Evolutionary conservation across 164 flowering plant species (phyloP).

Genomic region (Buxus sempervirens): DNA sequence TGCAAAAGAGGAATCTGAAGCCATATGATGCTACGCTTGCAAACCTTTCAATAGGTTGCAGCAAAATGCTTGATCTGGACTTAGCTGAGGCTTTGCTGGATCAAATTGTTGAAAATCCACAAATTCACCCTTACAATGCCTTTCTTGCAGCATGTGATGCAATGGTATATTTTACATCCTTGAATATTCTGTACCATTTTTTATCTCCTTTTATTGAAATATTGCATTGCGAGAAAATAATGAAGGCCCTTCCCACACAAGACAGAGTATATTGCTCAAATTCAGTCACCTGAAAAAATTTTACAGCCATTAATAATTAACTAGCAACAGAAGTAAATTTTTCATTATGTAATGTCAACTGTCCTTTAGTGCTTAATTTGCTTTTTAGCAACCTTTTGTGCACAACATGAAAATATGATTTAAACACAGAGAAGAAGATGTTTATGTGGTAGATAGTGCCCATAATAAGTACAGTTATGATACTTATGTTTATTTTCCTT

Average conservation of each 20-base stretch:
- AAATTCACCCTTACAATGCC: constrained; percentile 52
- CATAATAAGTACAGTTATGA: neutral
- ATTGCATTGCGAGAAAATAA: neutral
- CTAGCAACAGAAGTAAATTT: neutral
- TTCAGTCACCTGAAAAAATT: neutral
- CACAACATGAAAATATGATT: neutral
- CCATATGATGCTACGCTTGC: constrained; percentile 65
- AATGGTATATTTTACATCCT: constrained; percentile 41
- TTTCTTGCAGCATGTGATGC: constrained; percentile 66
- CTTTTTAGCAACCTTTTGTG: neutral
- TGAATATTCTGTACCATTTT: neutral
- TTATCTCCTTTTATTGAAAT: neutral
- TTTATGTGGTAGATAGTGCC: no score
- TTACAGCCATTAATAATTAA: neutral
- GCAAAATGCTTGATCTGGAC: constrained; percentile 61
- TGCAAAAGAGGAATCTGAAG: constrained; percentile 57
- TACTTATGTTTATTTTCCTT: neutral
- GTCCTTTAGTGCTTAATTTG: neutral
- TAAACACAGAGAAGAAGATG: no score
- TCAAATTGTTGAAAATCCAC: constrained; percentile 34
- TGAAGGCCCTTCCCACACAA: neutral
- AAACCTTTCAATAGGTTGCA: constrained; percentile 53
- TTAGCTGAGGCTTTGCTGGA: constrained; percentile 69
- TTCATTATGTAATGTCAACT: neutral
- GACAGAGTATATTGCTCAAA: neutral